Evolutionary conservation across 495 filamentous ascomycete genomes (phyloP).

Genomic region (Annulohypoxylon stygium): DNA sequence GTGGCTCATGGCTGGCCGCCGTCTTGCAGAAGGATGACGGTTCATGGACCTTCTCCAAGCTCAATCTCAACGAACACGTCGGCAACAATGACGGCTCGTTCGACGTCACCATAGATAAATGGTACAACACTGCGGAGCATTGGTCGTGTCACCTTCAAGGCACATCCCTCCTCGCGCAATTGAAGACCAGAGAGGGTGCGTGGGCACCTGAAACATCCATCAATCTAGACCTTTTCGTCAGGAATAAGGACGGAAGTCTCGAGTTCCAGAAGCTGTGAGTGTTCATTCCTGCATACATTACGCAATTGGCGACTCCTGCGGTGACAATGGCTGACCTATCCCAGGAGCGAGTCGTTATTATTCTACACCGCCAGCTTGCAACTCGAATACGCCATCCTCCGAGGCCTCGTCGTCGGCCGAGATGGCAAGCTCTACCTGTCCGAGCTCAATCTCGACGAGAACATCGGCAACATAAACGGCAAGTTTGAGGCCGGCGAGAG

Average conservation of each 20-base stretch:
- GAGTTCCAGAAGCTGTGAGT: slow-evolving; percentile 40
- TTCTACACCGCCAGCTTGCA: slow-evolving; percentile 31
- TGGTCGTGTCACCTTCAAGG: slow-evolving; percentile 35
- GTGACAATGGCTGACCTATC: slow-evolving; percentile 8
- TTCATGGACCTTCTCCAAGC: slow-evolving; percentile 31
- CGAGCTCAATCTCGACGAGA: slow-evolving; percentile 40
- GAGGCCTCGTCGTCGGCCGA: slow-evolving; percentile 34
- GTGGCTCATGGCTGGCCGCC: slow-evolving; percentile 36
- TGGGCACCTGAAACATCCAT: slow-evolving; percentile 30
- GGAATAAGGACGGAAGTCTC: slow-evolving; percentile 37
- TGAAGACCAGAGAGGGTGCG: slow-evolving; percentile 18
- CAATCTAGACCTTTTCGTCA: slow-evolving; percentile 41
- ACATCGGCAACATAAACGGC: slow-evolving; percentile 40
- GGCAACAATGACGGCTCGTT: slow-evolving; percentile 39
- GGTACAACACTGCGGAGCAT: slow-evolving; percentile 37
- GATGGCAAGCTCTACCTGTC: slow-evolving; percentile 36
- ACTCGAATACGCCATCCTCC: slow-evolving; percentile 21
- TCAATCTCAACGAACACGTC: slow-evolving; percentile 43
- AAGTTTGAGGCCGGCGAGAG: slow-evolving; percentile 34
- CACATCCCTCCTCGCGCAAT: slow-evolving; percentile 24
- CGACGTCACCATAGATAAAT: slow-evolving; percentile 29
- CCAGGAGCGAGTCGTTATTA: slow-evolving; percentile 36
- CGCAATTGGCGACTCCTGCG: no score
- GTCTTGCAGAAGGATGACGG: slow-evolving; percentile 30
- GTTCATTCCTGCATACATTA: background rate